Base-by-base conservation (phyloP, 768 basidiomycete species). In the Hypholoma sublateritium region DNA sequence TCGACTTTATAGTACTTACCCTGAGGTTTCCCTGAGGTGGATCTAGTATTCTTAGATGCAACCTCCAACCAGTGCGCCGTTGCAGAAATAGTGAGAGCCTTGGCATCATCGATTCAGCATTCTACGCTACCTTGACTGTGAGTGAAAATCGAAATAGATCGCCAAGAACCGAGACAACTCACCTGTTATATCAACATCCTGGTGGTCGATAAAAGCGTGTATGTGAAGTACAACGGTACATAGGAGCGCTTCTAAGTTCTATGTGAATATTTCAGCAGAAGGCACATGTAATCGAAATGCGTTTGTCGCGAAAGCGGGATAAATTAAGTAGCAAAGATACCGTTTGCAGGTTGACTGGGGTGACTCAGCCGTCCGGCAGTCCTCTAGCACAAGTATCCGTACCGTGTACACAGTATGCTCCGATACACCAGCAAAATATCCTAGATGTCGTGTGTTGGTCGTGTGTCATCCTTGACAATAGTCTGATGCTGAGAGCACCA, bases 101-200 rank as follows among this genome's bases (percentile, higher is more conserved):
- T 65, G 64, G 64, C 61, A 57, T 52, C 55, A 59, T 37, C 25
- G 37, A 17, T 21, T 9, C 37, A 34, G 19, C n/a, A 47, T 28
- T 47, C 35, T 55, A 53, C 43, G 25, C 22, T 56, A 21, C 47
- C 41, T 44, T 41, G 54, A 39, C 47, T 37, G 49, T 57, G 48
- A 35, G 53, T 32, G 35, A 55, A 35, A 53, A 47, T 59, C 44
- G 55, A 62, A 62, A 62, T 65, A 65, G 59, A 5, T 11, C 25
- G 59, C 61, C 64, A 65, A 65, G 64, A 42, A 47, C 43, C 9
- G 13, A 19, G 19, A 49, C n/a, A 52, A 28, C 19, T n/a, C 39
- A 24, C 12, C 11, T n/a, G 12, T 36, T 32, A 16, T 12, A 25
- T 9, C 36, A 24, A 48, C 34, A 17, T 51, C 21, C 14, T 13